phyloP scores from a whole-genome alignment of 2,329 filamentous ascomycete species.

The Amesomyces nigricolor region DNA sequence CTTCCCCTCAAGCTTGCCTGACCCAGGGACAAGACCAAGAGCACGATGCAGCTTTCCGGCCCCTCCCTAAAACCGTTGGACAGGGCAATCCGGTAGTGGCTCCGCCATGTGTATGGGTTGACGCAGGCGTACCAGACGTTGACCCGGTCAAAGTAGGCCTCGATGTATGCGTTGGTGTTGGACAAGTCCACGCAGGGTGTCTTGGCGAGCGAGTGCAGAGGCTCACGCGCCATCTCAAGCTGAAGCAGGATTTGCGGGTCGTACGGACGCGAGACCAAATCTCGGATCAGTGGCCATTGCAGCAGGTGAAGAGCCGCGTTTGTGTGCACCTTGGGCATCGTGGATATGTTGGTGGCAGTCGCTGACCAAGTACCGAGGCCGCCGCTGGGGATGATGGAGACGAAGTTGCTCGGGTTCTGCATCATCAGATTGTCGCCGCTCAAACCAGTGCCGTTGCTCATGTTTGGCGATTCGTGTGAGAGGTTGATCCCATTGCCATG shows the following conservation, averaged over 20 bases:
- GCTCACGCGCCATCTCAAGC: constrained; percentile 72
- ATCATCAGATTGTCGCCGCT: constrained; percentile 53
- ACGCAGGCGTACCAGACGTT: constrained; percentile 85
- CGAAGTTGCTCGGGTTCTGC: constrained; percentile 41
- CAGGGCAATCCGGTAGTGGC: constrained; percentile 68
- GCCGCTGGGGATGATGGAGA: constrained; percentile 53
- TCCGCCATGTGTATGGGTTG: constrained; percentile 74
- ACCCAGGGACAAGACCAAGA: constrained; percentile 71
- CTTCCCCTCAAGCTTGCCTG: constrained; percentile 70
- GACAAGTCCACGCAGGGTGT: constrained; percentile 64
- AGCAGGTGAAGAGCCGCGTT: constrained; percentile 73
- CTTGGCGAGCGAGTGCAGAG: constrained; percentile 62
- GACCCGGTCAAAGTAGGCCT: constrained; percentile 74
- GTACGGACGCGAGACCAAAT: constrained; percentile 70
- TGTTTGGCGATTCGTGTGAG: constrained; percentile 57
- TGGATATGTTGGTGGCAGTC: constrained; percentile 62
- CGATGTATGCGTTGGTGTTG: constrained; percentile 68
- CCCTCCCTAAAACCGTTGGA: constrained; percentile 73
- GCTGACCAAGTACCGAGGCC: constrained; percentile 68
- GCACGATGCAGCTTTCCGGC: constrained; percentile 74
- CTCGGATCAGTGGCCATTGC: constrained; percentile 74
- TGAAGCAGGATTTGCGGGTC: constrained; percentile 77
- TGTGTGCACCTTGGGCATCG: constrained; percentile 80
- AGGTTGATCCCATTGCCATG: constrained; percentile 48
- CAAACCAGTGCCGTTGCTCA: constrained; percentile 58